A percentile compares a stretch with the other conserved stretches of the same genome.
Conservation (phyloP, 306 rosid species). For the Crataegus laevigata region DNA sequence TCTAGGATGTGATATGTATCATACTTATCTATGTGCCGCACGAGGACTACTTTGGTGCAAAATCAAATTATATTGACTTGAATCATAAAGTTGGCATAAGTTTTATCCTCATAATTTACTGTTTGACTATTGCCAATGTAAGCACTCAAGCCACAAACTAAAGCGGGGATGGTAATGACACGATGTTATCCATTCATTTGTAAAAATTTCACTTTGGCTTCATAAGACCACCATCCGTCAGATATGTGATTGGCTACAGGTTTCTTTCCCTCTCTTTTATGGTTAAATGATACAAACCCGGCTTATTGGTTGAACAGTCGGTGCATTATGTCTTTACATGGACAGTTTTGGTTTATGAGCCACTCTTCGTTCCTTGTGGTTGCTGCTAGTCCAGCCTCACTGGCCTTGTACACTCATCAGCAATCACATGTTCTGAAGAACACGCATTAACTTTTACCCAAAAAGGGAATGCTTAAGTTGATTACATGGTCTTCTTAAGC, state of each 20-base stretch:
- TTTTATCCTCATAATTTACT: not conserved
- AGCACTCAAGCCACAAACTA: not conserved
- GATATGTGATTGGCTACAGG: not conserved
- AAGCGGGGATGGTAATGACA: not conserved
- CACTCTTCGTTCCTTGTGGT: not conserved
- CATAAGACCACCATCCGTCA: not conserved
- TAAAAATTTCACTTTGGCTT: not conserved
- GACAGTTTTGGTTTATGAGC: not conserved
- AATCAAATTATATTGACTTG: not conserved
- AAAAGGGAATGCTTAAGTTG: not conserved
- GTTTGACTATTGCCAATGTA: not conserved
- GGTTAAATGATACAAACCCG: not conserved
- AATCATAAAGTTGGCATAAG: not conserved
- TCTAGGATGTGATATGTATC: not conserved
- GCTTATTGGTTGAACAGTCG: not conserved
- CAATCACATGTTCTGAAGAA: not conserved
- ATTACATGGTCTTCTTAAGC: not conserved
- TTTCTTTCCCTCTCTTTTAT: not conserved
- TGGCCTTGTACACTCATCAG: not conserved
- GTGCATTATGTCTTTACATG: not conserved
- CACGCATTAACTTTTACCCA: not conserved
- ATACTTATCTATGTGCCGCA: not conserved
- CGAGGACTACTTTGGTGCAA: not conserved
- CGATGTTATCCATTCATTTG: not conserved
- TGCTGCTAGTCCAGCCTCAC: not conserved